Base-by-base conservation (phyloP, 108 stramenopile species). In the Mayamaea pseudoterrestris region DNA sequence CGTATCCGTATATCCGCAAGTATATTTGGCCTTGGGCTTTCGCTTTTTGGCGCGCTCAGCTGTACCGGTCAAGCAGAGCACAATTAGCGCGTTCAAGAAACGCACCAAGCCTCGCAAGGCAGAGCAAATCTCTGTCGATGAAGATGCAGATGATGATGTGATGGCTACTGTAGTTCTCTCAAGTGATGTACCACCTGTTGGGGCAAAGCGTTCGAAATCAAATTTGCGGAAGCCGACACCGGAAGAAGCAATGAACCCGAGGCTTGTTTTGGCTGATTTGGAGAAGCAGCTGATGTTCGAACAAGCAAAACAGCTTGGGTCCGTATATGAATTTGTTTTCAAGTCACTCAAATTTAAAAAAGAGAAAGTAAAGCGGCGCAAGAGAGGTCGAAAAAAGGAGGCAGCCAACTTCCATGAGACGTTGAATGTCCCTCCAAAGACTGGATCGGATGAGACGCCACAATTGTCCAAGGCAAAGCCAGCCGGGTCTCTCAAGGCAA, bases 271-370 rank as follows among this genome's bases (percentile, higher is more conserved):
- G 52, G 46, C 63, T 3, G 20, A 57, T 20, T 40, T 60, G 11
- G 30, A 52, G n/a, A 22, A 55, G 22, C 31, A 55, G 27, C 41
- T 65, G 14, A 25, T 50, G 27, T 8, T 29, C 3, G 14, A 22
- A 30, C 28, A 35, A 1, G 20, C 39, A 12, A 17, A 47, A 31
- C 25, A 25, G 2, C 27, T 41, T 34, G 44, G 60, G 8, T 37
- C 61, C 35, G 67, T 67, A 58, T 70, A 70, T 29, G 25, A 35
- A 3, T 52, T 35, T 3, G 69, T 70, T 0, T 67, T 44, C 45
- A 45, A 58, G 28, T 24, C 47, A 23, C 51, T 63, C 14, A 31
- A 31, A 3, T 34, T 44, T 32, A 44, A 55, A 31, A 4, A 29
- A 1, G 3, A 9, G 2, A 7, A 14, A 20, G 25, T 24, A 9